phyloP scores from a whole-genome alignment of 495 filamentous ascomycete genomes.

The Penicillium alfredii region DNA sequence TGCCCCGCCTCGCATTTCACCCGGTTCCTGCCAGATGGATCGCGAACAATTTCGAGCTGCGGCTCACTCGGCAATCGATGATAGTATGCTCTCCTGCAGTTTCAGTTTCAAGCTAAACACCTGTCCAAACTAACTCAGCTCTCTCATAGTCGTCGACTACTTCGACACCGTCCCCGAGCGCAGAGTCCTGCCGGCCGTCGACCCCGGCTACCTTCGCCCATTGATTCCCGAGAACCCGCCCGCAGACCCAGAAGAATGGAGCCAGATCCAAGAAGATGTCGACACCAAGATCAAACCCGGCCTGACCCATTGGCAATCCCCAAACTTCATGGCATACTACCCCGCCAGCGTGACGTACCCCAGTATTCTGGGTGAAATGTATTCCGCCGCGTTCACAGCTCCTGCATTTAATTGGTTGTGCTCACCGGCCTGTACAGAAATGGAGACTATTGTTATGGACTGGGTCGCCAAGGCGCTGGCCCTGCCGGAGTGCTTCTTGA shows the following conservation, averaged over 20 bases:
- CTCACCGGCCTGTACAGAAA: slow-evolving; percentile 88
- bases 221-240: slow-evolving; percentile 73
- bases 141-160: slow-evolving; percentile 84
- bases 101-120: too few relatives aligned
- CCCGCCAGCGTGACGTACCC: slow-evolving; percentile 79
- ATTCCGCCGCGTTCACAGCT: slow-evolving; percentile 78
- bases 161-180: slow-evolving; percentile 68
- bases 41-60: slow-evolving; percentile 75
- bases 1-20: slow-evolving; percentile 1
- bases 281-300: slow-evolving; percentile 88
- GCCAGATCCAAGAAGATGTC: slow-evolving; percentile 76
- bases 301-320: slow-evolving; percentile 92
- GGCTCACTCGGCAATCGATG: slow-evolving; percentile 74
- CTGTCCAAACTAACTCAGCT: too few relatives aligned
- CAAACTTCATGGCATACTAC: slow-evolving; percentile 97
- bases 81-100: slow-evolving; percentile 75
- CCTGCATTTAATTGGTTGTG: slow-evolving; percentile 98
- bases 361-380: slow-evolving; percentile 88
- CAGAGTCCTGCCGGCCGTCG: slow-evolving; percentile 68
- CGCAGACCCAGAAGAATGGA: slow-evolving; percentile 68
- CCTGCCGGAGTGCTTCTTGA: slow-evolving; percentile 71
- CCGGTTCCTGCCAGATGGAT: slow-evolving; percentile 58
- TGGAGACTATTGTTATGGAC: slow-evolving; percentile 91
- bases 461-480: slow-evolving; percentile 75
- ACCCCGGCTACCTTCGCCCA: slow-evolving; percentile 80